Base-by-base conservation (phyloP, 2,329 filamentous ascomycete genomes). In the Beauveria sp. region DNA sequence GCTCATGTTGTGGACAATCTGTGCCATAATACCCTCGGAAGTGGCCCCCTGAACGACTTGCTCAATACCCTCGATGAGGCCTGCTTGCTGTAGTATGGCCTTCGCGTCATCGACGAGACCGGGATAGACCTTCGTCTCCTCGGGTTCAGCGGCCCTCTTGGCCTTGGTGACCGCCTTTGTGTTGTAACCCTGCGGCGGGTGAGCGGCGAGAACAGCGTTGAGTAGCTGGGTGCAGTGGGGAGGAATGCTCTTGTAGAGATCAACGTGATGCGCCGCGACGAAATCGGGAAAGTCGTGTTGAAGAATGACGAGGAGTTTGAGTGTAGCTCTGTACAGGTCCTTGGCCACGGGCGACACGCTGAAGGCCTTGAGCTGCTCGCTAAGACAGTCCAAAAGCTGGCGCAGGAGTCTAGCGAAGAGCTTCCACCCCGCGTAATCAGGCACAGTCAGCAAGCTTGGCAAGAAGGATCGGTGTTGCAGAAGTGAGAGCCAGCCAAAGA, bases 221-320 rank as follows among this genome's bases (percentile, higher is more conserved):
- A 92, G 86, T 57, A 97, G 80, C 73, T 97, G 94, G 18, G 88
- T 87, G 74, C 91, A 94, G 69, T 94, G 89, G 55, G 86, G 84
- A 1, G 92, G 90, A 62, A 97, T 88, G 69, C 85, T 86, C 67
- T 89, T 87, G 76, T 88, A 92, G 57, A 99, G 84, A 66, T 86
- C 84, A 66, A 90, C 85, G 70, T 96, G 90, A 72, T 96, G 91
- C 67, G 92, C 90, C 6, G 90, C 89, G 47, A 99, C 77, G 73
- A 96, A 99, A 61, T 97, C 92, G 0, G 93, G 90, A 74, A 91
- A 97, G 72, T 99, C 94, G 70, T 97, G 94, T 67, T 96, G 90
- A 58, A 99, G 78, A 57, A 96, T 83, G 40, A 96, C 78, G 59
- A 97, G 77, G 63, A 97, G 84, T 70, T 96, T 92, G 53, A 96